Conservation (phyloP, 2,329 filamentous ascomycete species). For the Pochonia chlamydosporia region DNA sequence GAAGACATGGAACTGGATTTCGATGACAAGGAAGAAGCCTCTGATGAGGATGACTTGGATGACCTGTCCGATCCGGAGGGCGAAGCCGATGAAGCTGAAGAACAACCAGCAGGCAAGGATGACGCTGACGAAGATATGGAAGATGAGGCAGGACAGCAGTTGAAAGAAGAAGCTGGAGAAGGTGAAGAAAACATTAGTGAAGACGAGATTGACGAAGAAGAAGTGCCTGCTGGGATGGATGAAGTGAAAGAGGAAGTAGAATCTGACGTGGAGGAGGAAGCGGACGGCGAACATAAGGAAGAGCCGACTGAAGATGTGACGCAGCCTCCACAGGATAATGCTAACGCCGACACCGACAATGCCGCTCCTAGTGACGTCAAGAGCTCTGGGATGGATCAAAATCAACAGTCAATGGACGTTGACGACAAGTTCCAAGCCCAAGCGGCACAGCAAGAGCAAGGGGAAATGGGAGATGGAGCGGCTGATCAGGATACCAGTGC, state of each 20-base stretch:
- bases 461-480: conserved; percentile 58
- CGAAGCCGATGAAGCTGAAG: conserved; percentile 30
- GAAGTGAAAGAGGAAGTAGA: conserved; percentile 43
- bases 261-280: conserved; percentile 24
- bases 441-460: conserved; percentile 59
- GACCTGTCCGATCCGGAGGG: conserved; percentile 51
- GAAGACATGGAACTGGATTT: conserved; percentile 85
- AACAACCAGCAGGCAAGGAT: conserved; percentile 25
- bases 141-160: conserved; percentile 29
- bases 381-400: conserved; percentile 59
- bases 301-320: conserved; percentile 35
- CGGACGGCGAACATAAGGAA: conserved; percentile 5
- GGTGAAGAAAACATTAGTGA: conserved; percentile 37
- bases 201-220: conserved; percentile 47
- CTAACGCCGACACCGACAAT: conserved; percentile 53
- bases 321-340: conserved; percentile 37
- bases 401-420: conserved; percentile 56
- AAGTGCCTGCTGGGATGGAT: conserved; percentile 34
- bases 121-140: conserved; percentile 30
- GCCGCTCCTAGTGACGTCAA: conserved; percentile 58
- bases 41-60: conserved; percentile 53
- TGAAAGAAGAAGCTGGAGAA: conserved; percentile 36
- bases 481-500: conserved; percentile 58
- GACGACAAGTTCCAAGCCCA: conserved; percentile 56
- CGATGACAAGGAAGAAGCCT: conserved; percentile 57